Evolutionary conservation across 2,329 filamentous ascomycete species (phyloP).

Genomic region (Cadophora sp.): DNA sequence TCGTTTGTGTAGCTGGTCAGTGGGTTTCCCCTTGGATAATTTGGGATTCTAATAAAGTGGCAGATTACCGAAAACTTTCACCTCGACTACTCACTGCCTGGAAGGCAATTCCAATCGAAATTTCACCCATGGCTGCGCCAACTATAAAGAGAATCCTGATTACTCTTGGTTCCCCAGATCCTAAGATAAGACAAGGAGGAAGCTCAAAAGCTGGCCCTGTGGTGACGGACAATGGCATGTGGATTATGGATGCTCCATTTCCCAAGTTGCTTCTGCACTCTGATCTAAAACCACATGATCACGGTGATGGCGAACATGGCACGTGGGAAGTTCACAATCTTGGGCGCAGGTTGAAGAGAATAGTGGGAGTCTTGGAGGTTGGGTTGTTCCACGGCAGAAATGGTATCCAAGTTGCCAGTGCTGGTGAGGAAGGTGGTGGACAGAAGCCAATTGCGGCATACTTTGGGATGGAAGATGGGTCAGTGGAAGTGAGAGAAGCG

Average conservation of each 20-base stretch:
- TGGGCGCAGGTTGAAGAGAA: slow-evolving; percentile 75
- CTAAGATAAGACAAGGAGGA: slow-evolving; percentile 74
- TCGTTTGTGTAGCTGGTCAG: slow-evolving; percentile 84
- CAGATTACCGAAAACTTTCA: slow-evolving; percentile 91
- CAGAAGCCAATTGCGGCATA: slow-evolving; percentile 95
- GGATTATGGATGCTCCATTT: slow-evolving; percentile 94
- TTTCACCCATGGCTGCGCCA: slow-evolving; percentile 82
- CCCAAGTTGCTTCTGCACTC: slow-evolving; percentile 69
- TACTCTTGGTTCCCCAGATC: slow-evolving; percentile 74
- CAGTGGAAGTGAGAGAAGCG: slow-evolving; percentile 62
- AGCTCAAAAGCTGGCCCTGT: slow-evolving; percentile 83
- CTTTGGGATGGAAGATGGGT: slow-evolving; percentile 87
- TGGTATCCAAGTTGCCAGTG: slow-evolving; percentile 70
- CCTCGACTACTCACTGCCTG: slow-evolving; percentile 76
- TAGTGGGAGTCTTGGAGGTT: slow-evolving; percentile 89
- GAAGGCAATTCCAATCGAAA: slow-evolving; percentile 91
- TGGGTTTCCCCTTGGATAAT: neutral
- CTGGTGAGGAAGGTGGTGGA: slow-evolving; percentile 68
- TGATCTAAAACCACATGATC: slow-evolving; percentile 53
- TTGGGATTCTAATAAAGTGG: slow-evolving; percentile 19
- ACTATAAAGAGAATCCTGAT: slow-evolving; percentile 77
- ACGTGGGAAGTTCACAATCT: slow-evolving; percentile 82
- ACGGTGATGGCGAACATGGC: slow-evolving; percentile 65
- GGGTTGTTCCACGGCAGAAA: slow-evolving; percentile 88
- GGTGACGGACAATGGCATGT: slow-evolving; percentile 85